Base-by-base conservation (phyloP, 2,329 filamentous ascomycete species). In the Aspergillus unguis region DNA sequence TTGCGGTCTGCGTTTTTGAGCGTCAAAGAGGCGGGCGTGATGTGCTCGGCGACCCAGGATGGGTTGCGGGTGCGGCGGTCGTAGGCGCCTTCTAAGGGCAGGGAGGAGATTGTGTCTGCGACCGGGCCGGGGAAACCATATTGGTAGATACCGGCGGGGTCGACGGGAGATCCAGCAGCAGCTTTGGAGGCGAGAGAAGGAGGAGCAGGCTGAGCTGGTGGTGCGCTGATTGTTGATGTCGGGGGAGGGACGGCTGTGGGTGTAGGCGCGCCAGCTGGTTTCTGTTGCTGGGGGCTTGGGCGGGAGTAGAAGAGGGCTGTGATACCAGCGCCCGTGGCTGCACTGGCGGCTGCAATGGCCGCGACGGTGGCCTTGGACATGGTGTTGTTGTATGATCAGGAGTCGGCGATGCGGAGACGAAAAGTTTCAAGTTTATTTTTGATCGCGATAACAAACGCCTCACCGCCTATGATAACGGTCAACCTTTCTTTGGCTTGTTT, bases 21-120 rank as follows among this genome's bases (percentile, higher is more conserved):
- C 3, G 86, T 80, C 10, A 99, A 82, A 0, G 92, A 97, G 33
- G 84, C 83, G 1, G 91, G 85, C 0, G 94, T 99, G 73, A 99
- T 96, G 78, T 99, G 94, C 77, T 99, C 94, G 58, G 87, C 86
- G 6, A 92, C 94, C 92, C 92, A 99, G 70, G 88, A 82, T 29
- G 94, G 94, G 75, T 99, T 99, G 68, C 92, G 85, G 40, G 85
- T 87, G 56, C 90, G 86, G 28, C 94, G 90, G 75, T 99, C 92
- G 81, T 87, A 99, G 63, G 88, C 86, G 31, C 92, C 95, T 59
- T 92, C 82, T 49, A 97, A 82, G 32, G 90, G 88, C 27, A 84
- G 77, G 35, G 90, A 86, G 50, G 81, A 81, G 50, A 91, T 86
- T 40, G 95, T 79, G 73, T 99, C 94, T 64, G 86, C 81, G 36